A percentile compares a stretch with the other conserved stretches of the same genome.
phyloP scores from a whole-genome alignment of 2,329 filamentous ascomycete species.

The Ceratocystis alfenasii region DNA sequence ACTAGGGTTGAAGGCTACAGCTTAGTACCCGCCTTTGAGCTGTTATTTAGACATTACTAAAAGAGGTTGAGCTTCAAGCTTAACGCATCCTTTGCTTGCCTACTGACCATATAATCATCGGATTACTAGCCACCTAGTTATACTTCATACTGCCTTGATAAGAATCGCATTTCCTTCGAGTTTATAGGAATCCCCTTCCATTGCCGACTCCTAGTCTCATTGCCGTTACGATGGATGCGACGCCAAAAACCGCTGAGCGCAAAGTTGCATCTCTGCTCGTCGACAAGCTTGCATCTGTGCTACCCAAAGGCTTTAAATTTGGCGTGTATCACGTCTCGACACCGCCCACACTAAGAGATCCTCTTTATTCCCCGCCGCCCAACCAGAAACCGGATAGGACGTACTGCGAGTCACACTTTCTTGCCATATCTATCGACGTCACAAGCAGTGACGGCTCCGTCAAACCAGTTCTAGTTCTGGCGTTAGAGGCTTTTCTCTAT shows the following conservation, averaged over 20 bases:
- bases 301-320: constrained; percentile 47
- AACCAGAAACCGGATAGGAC: constrained; percentile 62
- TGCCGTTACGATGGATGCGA: constrained; percentile 3
- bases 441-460: constrained; percentile 23
- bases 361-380: constrained; percentile 70
- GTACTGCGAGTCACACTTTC: constrained; percentile 74
- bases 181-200: background rate
- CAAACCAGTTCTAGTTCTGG: constrained; percentile 58
- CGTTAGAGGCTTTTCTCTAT: constrained; percentile 79
- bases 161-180: background rate
- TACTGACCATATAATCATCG: background rate
- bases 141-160: background rate
- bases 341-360: constrained; percentile 58
- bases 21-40: background rate
- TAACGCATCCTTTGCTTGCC: background rate
- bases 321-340: constrained; percentile 79
- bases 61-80: background rate
- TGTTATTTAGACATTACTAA: background rate
- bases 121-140: background rate
- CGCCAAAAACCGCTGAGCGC: constrained; percentile 20
- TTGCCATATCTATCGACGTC: constrained; percentile 40
- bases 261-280: constrained; percentile 28
- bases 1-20: background rate
- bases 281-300: constrained; percentile 36
- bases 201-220: background rate